phyloP scores from a whole-genome alignment of 306 rosid genomes.

The Lithocarpus polystachyus region DNA sequence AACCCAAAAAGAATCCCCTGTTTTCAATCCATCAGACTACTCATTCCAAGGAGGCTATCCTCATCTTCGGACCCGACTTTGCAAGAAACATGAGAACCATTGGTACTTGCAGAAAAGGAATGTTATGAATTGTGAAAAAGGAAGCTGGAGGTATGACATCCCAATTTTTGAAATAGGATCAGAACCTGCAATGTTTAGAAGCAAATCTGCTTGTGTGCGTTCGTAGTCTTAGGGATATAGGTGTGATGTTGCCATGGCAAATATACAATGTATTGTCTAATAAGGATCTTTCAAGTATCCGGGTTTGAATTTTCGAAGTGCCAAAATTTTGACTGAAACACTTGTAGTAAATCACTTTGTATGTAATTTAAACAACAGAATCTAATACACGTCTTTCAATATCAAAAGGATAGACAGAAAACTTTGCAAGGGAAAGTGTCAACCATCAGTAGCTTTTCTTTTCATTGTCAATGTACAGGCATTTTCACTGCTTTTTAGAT shows the following conservation, averaged over 20 bases:
- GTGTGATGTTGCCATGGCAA: not conserved
- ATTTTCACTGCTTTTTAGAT: not conserved
- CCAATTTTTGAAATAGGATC: conserved; percentile 67
- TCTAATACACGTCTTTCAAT: too few species aligned
- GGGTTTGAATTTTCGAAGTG: not conserved
- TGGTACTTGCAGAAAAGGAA: conserved; percentile 46
- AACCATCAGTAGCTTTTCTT: not conserved
- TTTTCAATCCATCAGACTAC: conserved; percentile 78
- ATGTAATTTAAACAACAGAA: too few species aligned
- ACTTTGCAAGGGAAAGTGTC: not conserved
- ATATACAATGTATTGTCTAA: not conserved
- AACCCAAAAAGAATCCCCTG: conserved; percentile 55
- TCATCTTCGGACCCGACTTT: conserved; percentile 43
- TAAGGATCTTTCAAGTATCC: too few species aligned
- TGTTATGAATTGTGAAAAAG: conserved; percentile 26
- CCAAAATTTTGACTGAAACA: not conserved
- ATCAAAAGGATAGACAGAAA: not conserved
- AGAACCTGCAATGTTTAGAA: conserved; percentile 35
- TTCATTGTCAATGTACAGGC: not conserved
- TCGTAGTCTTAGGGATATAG: conserved; percentile 24
- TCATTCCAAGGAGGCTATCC: conserved; percentile 65
- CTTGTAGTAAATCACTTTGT: too few species aligned
- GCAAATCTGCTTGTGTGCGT: conserved; percentile 52
- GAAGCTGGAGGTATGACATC: conserved; percentile 33
- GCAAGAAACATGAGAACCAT: conserved; percentile 35